These are phyloP conservation scores for Trichophyton equinum DNA, from an alignment of 2,329 filamentous ascomycete genomes.

Conservation along the genomic window DNA sequence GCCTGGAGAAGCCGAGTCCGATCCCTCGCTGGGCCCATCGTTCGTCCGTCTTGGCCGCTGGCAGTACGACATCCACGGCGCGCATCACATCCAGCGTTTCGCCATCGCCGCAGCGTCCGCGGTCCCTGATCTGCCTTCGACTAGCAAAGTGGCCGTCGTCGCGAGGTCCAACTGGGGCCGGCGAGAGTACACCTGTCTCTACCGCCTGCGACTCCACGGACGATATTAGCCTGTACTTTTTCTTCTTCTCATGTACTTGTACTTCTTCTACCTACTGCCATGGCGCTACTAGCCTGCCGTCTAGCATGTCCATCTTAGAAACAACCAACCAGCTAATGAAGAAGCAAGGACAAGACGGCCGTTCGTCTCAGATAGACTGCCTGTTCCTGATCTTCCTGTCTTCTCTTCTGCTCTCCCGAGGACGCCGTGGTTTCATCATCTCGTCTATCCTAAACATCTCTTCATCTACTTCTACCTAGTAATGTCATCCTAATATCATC, in stretches of 20 bases:
- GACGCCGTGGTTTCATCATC: neutral
- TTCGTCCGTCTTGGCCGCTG: constrained; percentile 31
- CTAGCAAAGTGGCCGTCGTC: constrained; percentile 30
- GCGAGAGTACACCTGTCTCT: constrained; percentile 32
- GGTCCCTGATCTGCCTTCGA: constrained; percentile 22
- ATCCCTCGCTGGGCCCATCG: constrained; percentile 23
- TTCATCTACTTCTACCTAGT: too few relatives aligned
- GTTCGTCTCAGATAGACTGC: too few relatives aligned
- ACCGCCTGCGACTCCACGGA: constrained; percentile 35
- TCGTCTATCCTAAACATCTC: neutral
- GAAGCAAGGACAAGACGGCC: too few relatives aligned
- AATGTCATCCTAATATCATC: too few relatives aligned
- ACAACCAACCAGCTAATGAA: too few relatives aligned
- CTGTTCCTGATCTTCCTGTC: neutral
- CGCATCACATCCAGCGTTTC: constrained; percentile 29
- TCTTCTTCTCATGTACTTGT: neutral
- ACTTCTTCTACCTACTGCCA: too few relatives aligned
- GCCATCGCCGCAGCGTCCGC: constrained; percentile 26
- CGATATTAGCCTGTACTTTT: constrained; percentile 8
- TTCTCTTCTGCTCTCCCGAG: neutral
- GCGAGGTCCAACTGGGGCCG: constrained; percentile 34
- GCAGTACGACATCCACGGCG: constrained; percentile 26
- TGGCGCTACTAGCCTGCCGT: too few relatives aligned
- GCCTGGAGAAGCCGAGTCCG: constrained; percentile 19
- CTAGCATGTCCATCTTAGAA: too few relatives aligned